Conservation (phyloP, 1,284 basidiomycete species). For the Blastosporella zonata region DNA sequence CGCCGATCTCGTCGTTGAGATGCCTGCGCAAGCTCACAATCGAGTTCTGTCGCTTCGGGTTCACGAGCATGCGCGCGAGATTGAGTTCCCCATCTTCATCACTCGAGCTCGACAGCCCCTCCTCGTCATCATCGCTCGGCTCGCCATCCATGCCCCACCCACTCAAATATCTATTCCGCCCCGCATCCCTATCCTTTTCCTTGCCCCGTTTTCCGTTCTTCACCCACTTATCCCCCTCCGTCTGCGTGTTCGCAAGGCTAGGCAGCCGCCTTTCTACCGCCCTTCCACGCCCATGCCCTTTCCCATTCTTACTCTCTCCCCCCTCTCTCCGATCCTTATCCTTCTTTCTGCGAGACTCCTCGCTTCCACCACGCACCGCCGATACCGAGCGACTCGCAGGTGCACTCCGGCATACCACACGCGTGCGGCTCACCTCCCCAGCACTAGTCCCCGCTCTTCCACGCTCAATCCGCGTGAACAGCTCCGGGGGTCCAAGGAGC, state of each 20-base stretch:
- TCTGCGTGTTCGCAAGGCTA: slow-evolving; percentile 26
- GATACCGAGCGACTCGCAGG: slow-evolving; percentile 49
- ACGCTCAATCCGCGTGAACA: slow-evolving; percentile 38
- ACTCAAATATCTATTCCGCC: slow-evolving; percentile 18
- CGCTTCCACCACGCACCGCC: slow-evolving; percentile 28
- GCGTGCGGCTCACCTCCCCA: slow-evolving; percentile 47
- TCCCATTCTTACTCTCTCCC: slow-evolving; percentile 18
- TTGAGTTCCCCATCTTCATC: slow-evolving; percentile 59
- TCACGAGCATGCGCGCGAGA: slow-evolving; percentile 64
- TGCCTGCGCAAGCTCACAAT: slow-evolving; percentile 64
- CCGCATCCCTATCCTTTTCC: slow-evolving; percentile 3
- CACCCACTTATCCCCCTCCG: slow-evolving; percentile 25
- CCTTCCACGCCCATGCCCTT: slow-evolving; percentile 11
- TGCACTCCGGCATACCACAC: slow-evolving; percentile 63
- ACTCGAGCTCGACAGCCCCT: slow-evolving; percentile 29
- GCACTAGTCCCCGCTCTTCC: slow-evolving; percentile 38
- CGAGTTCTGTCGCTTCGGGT: slow-evolving; percentile 66
- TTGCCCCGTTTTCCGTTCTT: slow-evolving; percentile 9
- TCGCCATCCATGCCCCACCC: slow-evolving; percentile 24
- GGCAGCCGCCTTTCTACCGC: slow-evolving; percentile 20
- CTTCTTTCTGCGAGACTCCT: slow-evolving; percentile 17
- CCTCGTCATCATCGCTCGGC: slow-evolving; percentile 23
- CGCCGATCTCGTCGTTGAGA: slow-evolving; percentile 26
- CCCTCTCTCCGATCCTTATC: slow-evolving; percentile 9
- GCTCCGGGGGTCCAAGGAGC: slow-evolving; percentile 33